phyloP scores from a whole-genome alignment of 495 filamentous ascomycete species.

The Neurospora terricola region DNA sequence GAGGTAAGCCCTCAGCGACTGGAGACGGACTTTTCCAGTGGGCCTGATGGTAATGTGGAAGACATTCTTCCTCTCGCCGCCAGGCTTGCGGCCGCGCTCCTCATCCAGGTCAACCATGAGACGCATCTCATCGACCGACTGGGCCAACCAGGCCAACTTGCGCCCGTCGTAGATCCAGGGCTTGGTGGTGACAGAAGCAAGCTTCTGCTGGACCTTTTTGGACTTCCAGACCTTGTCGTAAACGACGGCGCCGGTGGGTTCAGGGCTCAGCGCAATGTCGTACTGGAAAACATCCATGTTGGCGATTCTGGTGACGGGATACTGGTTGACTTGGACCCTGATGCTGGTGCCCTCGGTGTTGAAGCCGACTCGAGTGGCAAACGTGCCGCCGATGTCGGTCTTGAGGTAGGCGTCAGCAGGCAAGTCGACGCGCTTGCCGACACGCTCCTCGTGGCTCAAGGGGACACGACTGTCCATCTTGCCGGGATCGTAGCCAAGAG shows the following conservation, averaged over 20 bases:
- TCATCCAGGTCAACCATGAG: conserved; percentile 56
- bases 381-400: conserved; percentile 2
- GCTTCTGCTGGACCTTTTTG: conserved; percentile 38
- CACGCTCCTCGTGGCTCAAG: conserved; percentile 2
- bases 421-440: conserved; percentile 33
- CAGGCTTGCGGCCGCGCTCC: conserved; percentile 34
- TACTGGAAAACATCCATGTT: conserved; percentile 62
- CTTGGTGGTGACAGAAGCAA: conserved; percentile 23
- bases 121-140: conserved; percentile 31
- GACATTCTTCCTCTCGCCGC: conserved; percentile 32
- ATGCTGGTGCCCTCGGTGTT: conserved; percentile 49
- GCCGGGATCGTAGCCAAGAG: conserved; percentile 22
- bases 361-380: conserved; percentile 37
- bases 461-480: conserved; percentile 5
- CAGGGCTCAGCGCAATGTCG: conserved; percentile 58
- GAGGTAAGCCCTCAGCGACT: conserved; percentile 56
- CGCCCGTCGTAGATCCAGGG: conserved; percentile 69
- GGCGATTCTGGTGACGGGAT: conserved; percentile 42
- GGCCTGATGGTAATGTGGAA: conserved; percentile 49
- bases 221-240: conserved; percentile 63
- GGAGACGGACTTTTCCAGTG: conserved; percentile 52
- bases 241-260: conserved; percentile 51
- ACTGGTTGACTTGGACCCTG: conserved; percentile 62
- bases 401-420: conserved; percentile 33
- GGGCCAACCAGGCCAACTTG: conserved; percentile 61